phyloP scores from a whole-genome alignment of 2,329 filamentous ascomycete genomes.

The Neopestalotiopsis sp. region DNA sequence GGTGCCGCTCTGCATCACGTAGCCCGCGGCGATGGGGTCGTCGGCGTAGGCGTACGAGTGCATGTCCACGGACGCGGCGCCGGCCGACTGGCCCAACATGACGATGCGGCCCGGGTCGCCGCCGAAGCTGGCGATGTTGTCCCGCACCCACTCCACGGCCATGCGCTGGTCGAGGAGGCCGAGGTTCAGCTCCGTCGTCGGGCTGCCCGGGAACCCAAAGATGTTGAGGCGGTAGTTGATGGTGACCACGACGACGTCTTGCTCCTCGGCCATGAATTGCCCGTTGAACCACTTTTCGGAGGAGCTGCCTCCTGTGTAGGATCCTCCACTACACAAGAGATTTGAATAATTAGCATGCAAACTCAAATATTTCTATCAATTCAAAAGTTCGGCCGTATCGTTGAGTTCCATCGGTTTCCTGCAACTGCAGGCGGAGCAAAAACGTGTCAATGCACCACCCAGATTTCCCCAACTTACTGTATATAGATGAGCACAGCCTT shows the following conservation, averaged over 20 bases:
- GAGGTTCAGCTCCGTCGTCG: constrained; percentile 39
- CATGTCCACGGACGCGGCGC: constrained; percentile 48
- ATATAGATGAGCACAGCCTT: constrained; percentile 25
- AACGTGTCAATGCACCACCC: too few relatives aligned
- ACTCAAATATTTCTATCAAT: not conserved
- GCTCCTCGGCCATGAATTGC: constrained; percentile 32
- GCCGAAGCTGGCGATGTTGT: constrained; percentile 49
- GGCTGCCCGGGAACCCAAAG: constrained; percentile 24
- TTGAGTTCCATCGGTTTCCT: too few relatives aligned
- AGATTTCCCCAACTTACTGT: constrained; percentile 15
- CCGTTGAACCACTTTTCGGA: constrained; percentile 26
- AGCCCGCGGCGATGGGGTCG: constrained; percentile 54
- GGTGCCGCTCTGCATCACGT: constrained; percentile 54
- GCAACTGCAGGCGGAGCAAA: too few relatives aligned
- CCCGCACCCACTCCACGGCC: constrained; percentile 50
- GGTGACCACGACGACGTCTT: constrained; percentile 42
- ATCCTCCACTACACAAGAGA: constrained; percentile 15
- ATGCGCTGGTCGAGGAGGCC: constrained; percentile 52
- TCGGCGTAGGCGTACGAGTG: constrained; percentile 54
- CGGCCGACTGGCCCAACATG: constrained; percentile 48
- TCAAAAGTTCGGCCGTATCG: too few relatives aligned
- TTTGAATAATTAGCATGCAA: not conserved
- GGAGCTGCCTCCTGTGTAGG: constrained; percentile 17
- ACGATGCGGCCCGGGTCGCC: constrained; percentile 44
- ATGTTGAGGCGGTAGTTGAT: constrained; percentile 37